Conservation (phyloP, 306 rosid species). For the Gleditsia sinensis region DNA sequence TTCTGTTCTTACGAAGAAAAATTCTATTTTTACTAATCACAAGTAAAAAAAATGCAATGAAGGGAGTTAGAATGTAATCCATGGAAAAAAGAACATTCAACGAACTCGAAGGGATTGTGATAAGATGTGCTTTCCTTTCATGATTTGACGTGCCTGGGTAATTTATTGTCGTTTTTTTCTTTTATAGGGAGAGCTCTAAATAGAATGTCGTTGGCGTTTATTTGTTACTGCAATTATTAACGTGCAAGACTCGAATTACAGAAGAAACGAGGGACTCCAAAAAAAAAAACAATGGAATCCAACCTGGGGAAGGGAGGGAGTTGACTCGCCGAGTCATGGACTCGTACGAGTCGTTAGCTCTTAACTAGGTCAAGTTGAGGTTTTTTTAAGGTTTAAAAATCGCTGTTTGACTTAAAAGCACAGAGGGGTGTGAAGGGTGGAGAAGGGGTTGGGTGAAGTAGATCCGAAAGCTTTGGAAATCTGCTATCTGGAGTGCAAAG, state of each 20-base stretch:
- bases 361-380: slow-evolving; percentile 57
- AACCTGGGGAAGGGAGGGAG: slow-evolving; percentile 22
- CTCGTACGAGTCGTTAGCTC: slow-evolving; percentile 43
- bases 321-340: slow-evolving; percentile 53
- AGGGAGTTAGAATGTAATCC: too few species aligned
- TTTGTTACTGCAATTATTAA: not conserved
- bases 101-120: not conserved
- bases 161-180: slow-evolving; percentile 32
- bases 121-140: slow-evolving; percentile 11
- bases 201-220: not conserved
- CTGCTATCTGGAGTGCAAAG: slow-evolving; percentile 31
- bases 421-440: slow-evolving; percentile 39
- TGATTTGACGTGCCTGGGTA: not conserved
- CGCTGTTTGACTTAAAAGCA: slow-evolving; percentile 60
- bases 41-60: not conserved
- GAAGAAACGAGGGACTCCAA: slow-evolving; percentile 11
- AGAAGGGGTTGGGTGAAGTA: slow-evolving; percentile 24
- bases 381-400: slow-evolving; percentile 39
- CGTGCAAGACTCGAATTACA: slow-evolving; percentile 10
- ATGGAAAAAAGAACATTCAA: not conserved
- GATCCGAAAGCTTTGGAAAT: slow-evolving; percentile 52
- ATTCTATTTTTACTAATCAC: not conserved
- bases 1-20: too few species aligned
- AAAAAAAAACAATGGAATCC: not conserved
- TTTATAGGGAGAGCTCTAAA: slow-evolving; percentile 1